A percentile compares a stretch with the other conserved stretches of the same genome.
These are phyloP conservation scores for Artemisia argyi DNA, from an alignment of 129 eudicot genomes.

Conservation along the genomic window DNA sequence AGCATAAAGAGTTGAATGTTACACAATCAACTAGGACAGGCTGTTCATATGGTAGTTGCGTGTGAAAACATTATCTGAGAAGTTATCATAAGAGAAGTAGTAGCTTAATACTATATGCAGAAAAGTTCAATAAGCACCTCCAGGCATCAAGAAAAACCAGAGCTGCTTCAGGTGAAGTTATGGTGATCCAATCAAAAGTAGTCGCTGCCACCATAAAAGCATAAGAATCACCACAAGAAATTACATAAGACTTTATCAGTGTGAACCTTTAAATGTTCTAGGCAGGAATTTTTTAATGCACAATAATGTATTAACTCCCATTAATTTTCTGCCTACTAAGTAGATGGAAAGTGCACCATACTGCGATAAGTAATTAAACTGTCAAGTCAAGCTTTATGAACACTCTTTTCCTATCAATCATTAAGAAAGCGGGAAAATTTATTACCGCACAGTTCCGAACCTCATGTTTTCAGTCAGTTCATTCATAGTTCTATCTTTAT, in stretches of 20 bases:
- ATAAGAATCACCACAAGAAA: conserved; percentile 10
- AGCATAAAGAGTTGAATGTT: too few relatives aligned
- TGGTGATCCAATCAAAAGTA: conserved; percentile 80
- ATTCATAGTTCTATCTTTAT: too few relatives aligned
- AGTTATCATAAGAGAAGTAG: conserved; percentile 6
- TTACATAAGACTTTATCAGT: conserved; percentile 1
- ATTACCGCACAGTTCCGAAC: too few relatives aligned
- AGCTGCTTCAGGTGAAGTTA: conserved; percentile 94
- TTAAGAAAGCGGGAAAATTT: too few relatives aligned
- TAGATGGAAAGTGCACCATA: background rate
- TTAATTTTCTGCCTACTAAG: background rate
- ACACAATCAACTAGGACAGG: too few relatives aligned
- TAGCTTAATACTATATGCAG: conserved; percentile 16
- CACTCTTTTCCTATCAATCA: too few relatives aligned
- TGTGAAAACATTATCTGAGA: background rate
- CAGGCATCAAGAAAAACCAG: conserved; percentile 83
- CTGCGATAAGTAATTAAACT: background rate
- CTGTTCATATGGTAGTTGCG: background rate
- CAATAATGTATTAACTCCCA: conserved; percentile 1
- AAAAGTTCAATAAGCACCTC: conserved; percentile 50
- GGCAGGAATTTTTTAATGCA: background rate
- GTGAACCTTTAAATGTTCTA: background rate
- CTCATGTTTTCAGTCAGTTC: too few relatives aligned
- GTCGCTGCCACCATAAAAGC: conserved; percentile 47
- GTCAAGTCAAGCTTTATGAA: too few relatives aligned